A percentile compares a stretch with the other conserved stretches of the same genome.
Evolutionary conservation across 352 stramenopile genomes (phyloP).

Genomic region (Phytophthora pluvialis): DNA sequence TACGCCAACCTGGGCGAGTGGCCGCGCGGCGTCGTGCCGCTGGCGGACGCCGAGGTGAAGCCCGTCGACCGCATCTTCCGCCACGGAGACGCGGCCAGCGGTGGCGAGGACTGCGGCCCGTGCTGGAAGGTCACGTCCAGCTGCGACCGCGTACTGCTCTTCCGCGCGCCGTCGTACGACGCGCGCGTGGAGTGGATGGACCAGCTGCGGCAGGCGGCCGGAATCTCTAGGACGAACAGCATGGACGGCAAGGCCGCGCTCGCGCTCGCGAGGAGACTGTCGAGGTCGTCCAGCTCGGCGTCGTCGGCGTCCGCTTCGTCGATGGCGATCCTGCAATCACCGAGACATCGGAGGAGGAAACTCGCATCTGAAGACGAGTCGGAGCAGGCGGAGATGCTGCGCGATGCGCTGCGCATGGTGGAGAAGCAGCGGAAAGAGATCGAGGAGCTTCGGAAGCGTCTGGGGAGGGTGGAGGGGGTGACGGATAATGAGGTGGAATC

Average conservation of each 20-base stretch:
- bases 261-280: slow-evolving; percentile 35
- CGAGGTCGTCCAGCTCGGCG: slow-evolving; percentile 39
- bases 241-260: slow-evolving; percentile 42
- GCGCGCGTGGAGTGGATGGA: slow-evolving; percentile 62
- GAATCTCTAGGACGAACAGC: slow-evolving; percentile 17
- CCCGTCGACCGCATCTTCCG: slow-evolving; percentile 70
- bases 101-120: slow-evolving; percentile 61
- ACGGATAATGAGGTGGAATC: not conserved
- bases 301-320: slow-evolving; percentile 26
- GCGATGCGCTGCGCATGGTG: slow-evolving; percentile 70
- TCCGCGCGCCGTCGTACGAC: slow-evolving; percentile 61
- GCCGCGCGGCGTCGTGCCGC: slow-evolving; percentile 59
- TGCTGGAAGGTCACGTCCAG: slow-evolving; percentile 79
- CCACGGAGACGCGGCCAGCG: slow-evolving; percentile 19
- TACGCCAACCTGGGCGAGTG: slow-evolving; percentile 60
- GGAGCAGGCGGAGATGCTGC: slow-evolving; percentile 67
- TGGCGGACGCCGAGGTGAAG: slow-evolving; percentile 53
- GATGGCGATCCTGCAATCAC: slow-evolving; percentile 28
- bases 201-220: slow-evolving; percentile 44
- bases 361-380: slow-evolving; percentile 34
- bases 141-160: slow-evolving; percentile 63
- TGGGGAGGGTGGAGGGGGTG: slow-evolving; percentile 26
- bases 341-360: slow-evolving; percentile 26
- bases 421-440: slow-evolving; percentile 80
- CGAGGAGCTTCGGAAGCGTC: slow-evolving; percentile 48